These are phyloP conservation scores for Paramecium sexaurelia DNA, from an alignment of 73 alveolate species.

Conservation along the genomic window DNA sequence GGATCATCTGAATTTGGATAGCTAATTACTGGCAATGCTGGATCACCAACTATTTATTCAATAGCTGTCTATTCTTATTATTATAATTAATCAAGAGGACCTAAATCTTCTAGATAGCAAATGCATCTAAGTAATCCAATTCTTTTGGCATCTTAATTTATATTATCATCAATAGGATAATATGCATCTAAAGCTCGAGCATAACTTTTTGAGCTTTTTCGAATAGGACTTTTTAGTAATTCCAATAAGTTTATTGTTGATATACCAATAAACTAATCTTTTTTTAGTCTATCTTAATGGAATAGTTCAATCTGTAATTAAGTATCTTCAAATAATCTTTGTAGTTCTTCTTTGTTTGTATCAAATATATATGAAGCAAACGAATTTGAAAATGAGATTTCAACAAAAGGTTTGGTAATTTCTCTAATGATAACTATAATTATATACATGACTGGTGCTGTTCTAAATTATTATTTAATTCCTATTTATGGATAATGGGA, in stretches of 20 bases:
- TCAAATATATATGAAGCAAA: constrained; percentile 51
- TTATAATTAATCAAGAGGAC: constrained; percentile 36
- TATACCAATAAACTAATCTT: constrained; percentile 22
- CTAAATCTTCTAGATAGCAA: constrained; percentile 40
- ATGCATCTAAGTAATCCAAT: constrained; percentile 28
- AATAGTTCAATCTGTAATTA: background rate
- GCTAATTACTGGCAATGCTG: constrained; percentile 16
- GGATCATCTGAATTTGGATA: constrained; percentile 46
- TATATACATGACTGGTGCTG: constrained; percentile 58
- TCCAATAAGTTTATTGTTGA: background rate
- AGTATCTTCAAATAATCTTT: background rate
- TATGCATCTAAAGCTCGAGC: constrained; percentile 51
- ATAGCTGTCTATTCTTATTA: constrained; percentile 29
- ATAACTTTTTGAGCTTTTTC: constrained; percentile 45
- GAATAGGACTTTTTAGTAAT: constrained; percentile 16
- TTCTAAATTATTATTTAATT: constrained; percentile 60
- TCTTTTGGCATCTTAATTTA: background rate
- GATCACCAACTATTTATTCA: constrained; percentile 24
- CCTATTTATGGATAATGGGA: background rate
- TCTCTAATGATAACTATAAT: background rate
- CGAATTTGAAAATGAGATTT: constrained; percentile 4
- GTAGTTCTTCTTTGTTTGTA: constrained; percentile 18
- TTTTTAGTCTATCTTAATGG: constrained; percentile 36
- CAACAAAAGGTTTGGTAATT: constrained; percentile 48
- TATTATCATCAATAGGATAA: constrained; percentile 42